Evolutionary conservation across 352 stramenopile species (phyloP).

Genomic region (Halophytophthora batemanensis): DNA sequence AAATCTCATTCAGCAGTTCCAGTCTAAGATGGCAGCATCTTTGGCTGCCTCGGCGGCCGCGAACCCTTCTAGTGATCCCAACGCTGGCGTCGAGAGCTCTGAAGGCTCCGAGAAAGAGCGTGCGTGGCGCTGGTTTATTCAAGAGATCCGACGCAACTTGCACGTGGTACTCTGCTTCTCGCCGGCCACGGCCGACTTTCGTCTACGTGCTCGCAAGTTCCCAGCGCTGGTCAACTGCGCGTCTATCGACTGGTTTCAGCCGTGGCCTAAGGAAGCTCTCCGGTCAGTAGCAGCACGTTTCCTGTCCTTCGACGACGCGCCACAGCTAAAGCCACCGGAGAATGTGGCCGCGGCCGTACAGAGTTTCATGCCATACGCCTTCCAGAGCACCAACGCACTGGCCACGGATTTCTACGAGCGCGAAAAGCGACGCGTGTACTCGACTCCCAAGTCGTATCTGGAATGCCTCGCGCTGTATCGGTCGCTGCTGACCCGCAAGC

Average conservation of each 20-base stretch:
- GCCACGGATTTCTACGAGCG: constrained; percentile 72
- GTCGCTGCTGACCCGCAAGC: constrained; percentile 68
- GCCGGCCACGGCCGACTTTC: constrained; percentile 88
- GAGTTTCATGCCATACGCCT: constrained; percentile 92
- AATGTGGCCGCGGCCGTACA: constrained; percentile 70
- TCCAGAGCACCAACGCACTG: constrained; percentile 88
- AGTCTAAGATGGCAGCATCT: constrained; percentile 77
- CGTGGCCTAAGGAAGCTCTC: constrained; percentile 90
- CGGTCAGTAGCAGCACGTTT: constrained; percentile 88
- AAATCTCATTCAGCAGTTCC: constrained; percentile 86
- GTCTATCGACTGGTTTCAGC: constrained; percentile 93
- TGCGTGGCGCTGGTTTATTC: constrained; percentile 92
- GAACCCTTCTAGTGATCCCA: constrained; percentile 4
- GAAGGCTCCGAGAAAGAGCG: constrained; percentile 84
- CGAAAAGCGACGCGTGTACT: constrained; percentile 89
- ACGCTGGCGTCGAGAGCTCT: constrained; percentile 1
- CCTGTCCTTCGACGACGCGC: constrained; percentile 39
- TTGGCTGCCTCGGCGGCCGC: constrained; percentile 23
- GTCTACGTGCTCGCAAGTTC: constrained; percentile 89
- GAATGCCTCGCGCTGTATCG: constrained; percentile 90
- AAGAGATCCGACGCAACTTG: constrained; percentile 90
- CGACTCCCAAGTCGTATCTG: constrained; percentile 92
- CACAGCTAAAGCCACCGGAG: constrained; percentile 10
- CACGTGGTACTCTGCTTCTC: constrained; percentile 95
- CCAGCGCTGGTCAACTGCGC: constrained; percentile 94